These are phyloP conservation scores for Grosmannia penicillata DNA, from an alignment of 2,329 filamentous ascomycete species.

Conservation along the genomic window DNA sequence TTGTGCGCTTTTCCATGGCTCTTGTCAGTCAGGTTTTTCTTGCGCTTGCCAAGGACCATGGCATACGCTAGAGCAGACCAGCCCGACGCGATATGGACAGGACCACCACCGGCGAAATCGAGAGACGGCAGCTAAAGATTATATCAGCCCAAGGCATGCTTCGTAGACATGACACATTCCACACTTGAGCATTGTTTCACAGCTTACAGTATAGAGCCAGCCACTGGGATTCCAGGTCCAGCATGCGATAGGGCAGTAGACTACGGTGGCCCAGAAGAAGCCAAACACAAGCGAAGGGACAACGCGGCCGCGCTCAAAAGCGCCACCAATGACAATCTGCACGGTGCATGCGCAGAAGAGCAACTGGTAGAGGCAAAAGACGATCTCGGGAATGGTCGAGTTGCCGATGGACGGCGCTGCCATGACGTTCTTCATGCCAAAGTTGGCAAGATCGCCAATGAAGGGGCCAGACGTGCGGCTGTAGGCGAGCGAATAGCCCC, in stretches of 20 bases:
- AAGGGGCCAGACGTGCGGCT: constrained; percentile 43
- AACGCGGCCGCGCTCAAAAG: constrained; percentile 44
- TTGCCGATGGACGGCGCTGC: constrained; percentile 45
- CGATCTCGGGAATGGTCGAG: constrained; percentile 43
- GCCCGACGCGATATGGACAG: constrained; percentile 48
- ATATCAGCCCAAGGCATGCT: not conserved
- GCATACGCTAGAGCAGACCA: constrained; percentile 51
- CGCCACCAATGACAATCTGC: constrained; percentile 49
- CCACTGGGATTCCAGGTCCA: constrained; percentile 56
- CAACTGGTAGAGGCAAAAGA: constrained; percentile 52
- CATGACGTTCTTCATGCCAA: constrained; percentile 45
- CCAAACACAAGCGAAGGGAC: constrained; percentile 47
- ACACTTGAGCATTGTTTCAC: too few relatives aligned
- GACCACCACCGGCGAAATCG: constrained; percentile 48
- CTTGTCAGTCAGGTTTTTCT: constrained; percentile 26
- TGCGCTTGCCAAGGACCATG: constrained; percentile 44
- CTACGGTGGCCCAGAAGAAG: constrained; percentile 49
- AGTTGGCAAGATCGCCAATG: constrained; percentile 47
- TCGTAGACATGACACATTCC: too few relatives aligned
- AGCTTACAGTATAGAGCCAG: constrained; percentile 50
- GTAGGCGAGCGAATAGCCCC: constrained; percentile 50
- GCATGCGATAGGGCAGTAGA: constrained; percentile 46
- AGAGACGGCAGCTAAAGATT: constrained; percentile 32
- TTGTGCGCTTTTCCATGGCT: constrained; percentile 44
- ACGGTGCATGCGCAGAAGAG: constrained; percentile 47